phyloP scores from a whole-genome alignment of 768 basidiomycete genomes.

The Mycena rebaudengoi region DNA sequence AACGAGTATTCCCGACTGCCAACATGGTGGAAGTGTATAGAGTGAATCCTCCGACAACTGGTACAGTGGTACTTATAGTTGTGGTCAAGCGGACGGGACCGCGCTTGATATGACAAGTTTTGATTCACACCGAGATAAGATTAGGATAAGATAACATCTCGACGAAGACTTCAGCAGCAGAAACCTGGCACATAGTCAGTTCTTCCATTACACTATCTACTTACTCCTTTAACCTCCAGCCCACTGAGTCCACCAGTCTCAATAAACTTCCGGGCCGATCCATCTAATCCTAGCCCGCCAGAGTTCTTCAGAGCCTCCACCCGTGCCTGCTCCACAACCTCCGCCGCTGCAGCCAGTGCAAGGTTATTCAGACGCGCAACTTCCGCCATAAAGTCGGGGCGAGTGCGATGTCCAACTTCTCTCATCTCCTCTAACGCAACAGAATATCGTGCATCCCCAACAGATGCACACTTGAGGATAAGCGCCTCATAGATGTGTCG shows the following conservation, averaged over 20 bases:
- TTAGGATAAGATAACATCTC: too few relatives aligned
- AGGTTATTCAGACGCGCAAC: not conserved
- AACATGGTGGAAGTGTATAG: not conserved
- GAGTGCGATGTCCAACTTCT: constrained; percentile 60
- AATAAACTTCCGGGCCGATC: constrained; percentile 40
- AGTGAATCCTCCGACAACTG: not conserved
- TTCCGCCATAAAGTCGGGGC: constrained; percentile 17
- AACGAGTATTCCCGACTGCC: not conserved
- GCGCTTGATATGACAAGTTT: too few relatives aligned
- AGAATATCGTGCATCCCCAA: constrained; percentile 67
- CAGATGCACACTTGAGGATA: constrained; percentile 61
- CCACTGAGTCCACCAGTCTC: constrained; percentile 41
- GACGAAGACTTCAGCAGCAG: too few relatives aligned
- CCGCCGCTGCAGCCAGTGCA: not conserved
- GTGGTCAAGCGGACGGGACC: too few relatives aligned
- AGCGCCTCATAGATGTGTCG: constrained; percentile 65
- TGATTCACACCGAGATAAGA: not conserved
- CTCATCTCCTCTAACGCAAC: constrained; percentile 78
- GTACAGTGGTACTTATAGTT: not conserved
- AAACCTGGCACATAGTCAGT: too few relatives aligned
- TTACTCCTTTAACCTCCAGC: not conserved
- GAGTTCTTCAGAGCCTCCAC: not conserved
- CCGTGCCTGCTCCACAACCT: not conserved
- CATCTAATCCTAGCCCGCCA: constrained; percentile 29
- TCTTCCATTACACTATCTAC: too few relatives aligned